Base-by-base conservation (phyloP, 2,329 filamentous ascomycete species). In the Macroventuria anomochaeta region DNA sequence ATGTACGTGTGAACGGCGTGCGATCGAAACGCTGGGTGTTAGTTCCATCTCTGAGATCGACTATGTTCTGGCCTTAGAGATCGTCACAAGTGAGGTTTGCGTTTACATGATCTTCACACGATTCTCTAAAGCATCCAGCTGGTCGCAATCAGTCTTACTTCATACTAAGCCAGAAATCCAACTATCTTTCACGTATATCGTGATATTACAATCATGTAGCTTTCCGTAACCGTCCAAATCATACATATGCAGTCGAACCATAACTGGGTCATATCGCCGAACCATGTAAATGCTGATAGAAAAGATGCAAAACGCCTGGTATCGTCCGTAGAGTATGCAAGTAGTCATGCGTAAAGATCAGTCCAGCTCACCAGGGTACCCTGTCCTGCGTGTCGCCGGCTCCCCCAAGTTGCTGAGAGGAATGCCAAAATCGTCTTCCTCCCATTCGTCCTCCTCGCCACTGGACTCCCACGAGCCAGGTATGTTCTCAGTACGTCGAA, bases 361-460 rank as follows among this genome's bases (percentile, higher is more conserved):
- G 47, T 71, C 69, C 42, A 71, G 25, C 25, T 71, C 69, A 17
- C 63, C 59, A 34, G 63, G 62, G 39, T 61, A 63, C 10, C 58
- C 59, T 39, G 62, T 62, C 52, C 66, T 62, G 34, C 59, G 62
- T 10, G 61, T 26, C 12, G 52, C 51, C 39, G 66, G 58, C 21
- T 63, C 61, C 29, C 67, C 62, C 17, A 73, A 48, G 42, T 68
- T 71, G 20, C 57, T 59, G 28, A 82, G 65, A 8, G 79, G 78
- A 46, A 83, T 79, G 1, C 81, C 82, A 68, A 79, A 84, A 55
- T 87, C 84, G 58, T 88, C 84, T 59, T 83, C 83, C 28, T 80
- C 81, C 75, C 79, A 82, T 13, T 72, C 65, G 29, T 71, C 69
- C 11, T 81, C 81, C 34, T 87, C 84, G 80, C 46, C 83, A 80